Evolutionary conservation across 2,329 filamentous ascomycete species (phyloP), one percentile per base, ranked within the genome.

Genomic region (Elsinoe batatas): DNA sequence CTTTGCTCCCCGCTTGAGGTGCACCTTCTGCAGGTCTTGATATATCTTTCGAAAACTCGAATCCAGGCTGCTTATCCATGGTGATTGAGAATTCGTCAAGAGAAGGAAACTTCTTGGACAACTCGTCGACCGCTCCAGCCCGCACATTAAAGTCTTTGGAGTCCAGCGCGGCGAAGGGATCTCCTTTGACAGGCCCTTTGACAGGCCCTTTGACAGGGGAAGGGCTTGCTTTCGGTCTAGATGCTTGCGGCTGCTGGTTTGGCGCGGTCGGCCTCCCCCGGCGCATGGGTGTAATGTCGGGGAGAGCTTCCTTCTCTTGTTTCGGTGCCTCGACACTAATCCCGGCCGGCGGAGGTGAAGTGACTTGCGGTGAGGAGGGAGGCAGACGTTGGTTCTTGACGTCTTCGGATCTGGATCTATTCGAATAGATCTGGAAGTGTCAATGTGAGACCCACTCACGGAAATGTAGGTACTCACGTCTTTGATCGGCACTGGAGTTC

Each of bases 211-310:
- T 13, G 40, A 8, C 40, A 44, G 40, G 40, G 4, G 87, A 89
- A 6, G 83, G 79, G 63, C 74, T 85, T 7, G 63, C 36, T 13
- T 42, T 58, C 15, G 53, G 43, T 61, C 61, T 42, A 58, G 63
- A 70, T 73, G 68, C 68, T 71, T 60, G 70, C 63, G 64, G 61
- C 50, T 71, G 66, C 56, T 75, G 74, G 20, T 72, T 68, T 57
- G 76, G 74, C 15, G 72, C 78, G 3, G 77, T 76, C 4, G 90
- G 87, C 59, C 89, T 79, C 3, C 93, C 93, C 72, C 93, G 81
- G 58, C 93, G 82, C 93, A 97, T 97, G 0, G 91, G 93, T 36
- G 87, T 84, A 59, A 98, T 89, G 20, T 96, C 89, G 7, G 93
- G 93, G 55, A 97, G 83, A 7, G 79, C 75, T 62, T 85, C 81